These are phyloP conservation scores for Tulasnella sp. DNA, from an alignment of 768 basidiomycete genomes.

Conservation along the genomic window DNA sequence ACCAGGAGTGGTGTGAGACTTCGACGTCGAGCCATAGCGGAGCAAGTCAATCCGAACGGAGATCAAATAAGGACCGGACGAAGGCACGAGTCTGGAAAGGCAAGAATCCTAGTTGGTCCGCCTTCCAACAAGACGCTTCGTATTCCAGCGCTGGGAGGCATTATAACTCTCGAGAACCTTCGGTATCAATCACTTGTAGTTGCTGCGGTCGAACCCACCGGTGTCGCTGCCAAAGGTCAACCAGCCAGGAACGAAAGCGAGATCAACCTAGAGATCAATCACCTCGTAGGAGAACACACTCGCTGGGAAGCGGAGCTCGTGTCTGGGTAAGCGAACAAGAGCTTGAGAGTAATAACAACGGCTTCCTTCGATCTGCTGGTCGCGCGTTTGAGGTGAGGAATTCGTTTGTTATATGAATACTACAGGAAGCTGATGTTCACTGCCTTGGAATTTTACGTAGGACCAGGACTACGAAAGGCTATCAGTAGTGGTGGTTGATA, in stretches of 20 bases:
- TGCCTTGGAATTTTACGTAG: not conserved
- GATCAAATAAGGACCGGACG: not conserved
- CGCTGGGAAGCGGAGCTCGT: not conserved
- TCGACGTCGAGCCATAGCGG: not conserved
- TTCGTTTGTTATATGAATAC: not conserved
- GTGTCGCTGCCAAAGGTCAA: not conserved
- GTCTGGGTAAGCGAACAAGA: not conserved
- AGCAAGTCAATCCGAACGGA: not conserved
- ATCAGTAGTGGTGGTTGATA: not conserved
- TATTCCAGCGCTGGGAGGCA: not conserved
- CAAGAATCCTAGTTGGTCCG: not conserved
- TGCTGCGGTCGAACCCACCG: not conserved
- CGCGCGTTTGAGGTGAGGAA: not conserved
- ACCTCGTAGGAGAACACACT: not conserved
- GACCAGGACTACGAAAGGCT: not conserved
- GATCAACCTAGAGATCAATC: not conserved
- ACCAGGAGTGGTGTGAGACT: not conserved
- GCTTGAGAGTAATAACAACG: not conserved
- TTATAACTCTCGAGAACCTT: not conserved
- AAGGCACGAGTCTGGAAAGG: not conserved
- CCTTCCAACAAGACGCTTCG: not conserved
- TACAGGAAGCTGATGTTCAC: not conserved
- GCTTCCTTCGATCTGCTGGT: not conserved
- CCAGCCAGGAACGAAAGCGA: not conserved
- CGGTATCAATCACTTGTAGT: not conserved